Conservation (phyloP, 805 yeast species). For the Schwanniomyces pseudopolymorphus region DNA sequence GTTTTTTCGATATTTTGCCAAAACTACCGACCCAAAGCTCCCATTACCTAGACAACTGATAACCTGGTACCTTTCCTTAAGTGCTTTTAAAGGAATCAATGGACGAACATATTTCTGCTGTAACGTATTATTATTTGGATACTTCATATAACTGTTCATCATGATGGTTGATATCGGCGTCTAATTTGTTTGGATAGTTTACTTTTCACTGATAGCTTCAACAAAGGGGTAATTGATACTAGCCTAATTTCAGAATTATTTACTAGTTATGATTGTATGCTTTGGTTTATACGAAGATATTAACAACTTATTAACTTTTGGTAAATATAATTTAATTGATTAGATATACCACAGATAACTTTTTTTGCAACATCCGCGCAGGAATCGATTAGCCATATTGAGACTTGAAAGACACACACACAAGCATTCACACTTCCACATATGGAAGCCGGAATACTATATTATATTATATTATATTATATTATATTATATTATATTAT, state of each 20-base stretch:
- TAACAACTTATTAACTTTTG: too few species aligned
- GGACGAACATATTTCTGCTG: slow-evolving; percentile 11
- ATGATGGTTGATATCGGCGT: background rate
- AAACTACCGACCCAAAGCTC: slow-evolving; percentile 68
- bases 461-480: too few species aligned
- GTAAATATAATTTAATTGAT: background rate
- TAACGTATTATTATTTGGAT: background rate
- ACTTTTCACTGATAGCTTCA: background rate
- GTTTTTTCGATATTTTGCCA: slow-evolving; percentile 51
- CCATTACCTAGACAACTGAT: slow-evolving; percentile 67
- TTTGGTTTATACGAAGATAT: too few species aligned
- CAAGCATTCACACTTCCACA: too few species aligned
- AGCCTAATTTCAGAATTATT: too few species aligned
- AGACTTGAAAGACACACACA: too few species aligned
- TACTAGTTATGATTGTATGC: too few species aligned
- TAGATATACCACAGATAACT: background rate
- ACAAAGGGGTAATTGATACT: too few species aligned
- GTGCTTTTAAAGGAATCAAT: slow-evolving; percentile 12
- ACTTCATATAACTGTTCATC: background rate
- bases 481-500: too few species aligned
- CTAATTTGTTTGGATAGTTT: background rate
- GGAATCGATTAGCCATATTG: too few species aligned
- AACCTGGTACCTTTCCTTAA: slow-evolving; percentile 37
- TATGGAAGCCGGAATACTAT: background rate
- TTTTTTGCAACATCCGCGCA: background rate